Conservation (phyloP, 371 early-diverging fungal species). For the Parasitella parasitica region DNA sequence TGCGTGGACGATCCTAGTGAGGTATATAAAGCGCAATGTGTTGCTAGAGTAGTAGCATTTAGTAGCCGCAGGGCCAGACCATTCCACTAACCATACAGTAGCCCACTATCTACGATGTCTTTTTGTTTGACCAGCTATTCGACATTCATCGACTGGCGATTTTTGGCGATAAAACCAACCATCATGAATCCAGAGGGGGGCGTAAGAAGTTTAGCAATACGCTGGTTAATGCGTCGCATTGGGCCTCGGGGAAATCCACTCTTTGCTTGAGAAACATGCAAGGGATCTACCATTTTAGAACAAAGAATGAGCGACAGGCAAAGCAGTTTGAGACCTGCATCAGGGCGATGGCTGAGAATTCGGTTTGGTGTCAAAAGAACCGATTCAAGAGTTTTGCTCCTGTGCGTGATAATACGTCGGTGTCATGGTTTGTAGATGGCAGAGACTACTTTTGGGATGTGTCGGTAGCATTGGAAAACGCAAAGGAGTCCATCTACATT, state of each 20-base stretch:
- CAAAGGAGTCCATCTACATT: slow-evolving; percentile 80
- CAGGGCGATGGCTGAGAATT: slow-evolving; percentile 25
- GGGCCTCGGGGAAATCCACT: slow-evolving; percentile 31
- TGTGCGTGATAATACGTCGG: slow-evolving; percentile 54
- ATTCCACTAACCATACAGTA: slow-evolving; percentile 10
- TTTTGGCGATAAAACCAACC: slow-evolving; percentile 15
- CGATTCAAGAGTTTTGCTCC: slow-evolving; percentile 81
- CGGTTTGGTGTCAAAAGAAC: slow-evolving; percentile 61
- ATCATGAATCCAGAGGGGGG: not conserved
- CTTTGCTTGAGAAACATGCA: slow-evolving; percentile 47
- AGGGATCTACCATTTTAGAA: slow-evolving; percentile 50
- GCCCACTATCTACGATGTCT: slow-evolving; percentile 48
- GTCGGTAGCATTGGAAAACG: slow-evolving; percentile 76
- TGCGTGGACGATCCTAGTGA: slow-evolving; percentile 35
- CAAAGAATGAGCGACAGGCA: slow-evolving; percentile 54
- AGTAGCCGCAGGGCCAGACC: too few relatives aligned
- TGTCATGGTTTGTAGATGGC: slow-evolving; percentile 80
- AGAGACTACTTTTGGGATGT: slow-evolving; percentile 79
- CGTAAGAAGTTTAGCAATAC: slow-evolving; percentile 30
- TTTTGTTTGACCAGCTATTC: slow-evolving; percentile 52
- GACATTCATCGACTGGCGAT: slow-evolving; percentile 25
- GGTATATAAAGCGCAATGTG: slow-evolving; percentile 23
- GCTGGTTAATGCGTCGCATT: slow-evolving; percentile 38
- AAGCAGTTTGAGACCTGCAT: slow-evolving; percentile 51
- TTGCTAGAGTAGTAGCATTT: too few relatives aligned